Percentiles rank a stretch among this genome's conserved stretches.
phyloP scores from a whole-genome alignment of 768 basidiomycete genomes.

The Lactifluus volemus region DNA sequence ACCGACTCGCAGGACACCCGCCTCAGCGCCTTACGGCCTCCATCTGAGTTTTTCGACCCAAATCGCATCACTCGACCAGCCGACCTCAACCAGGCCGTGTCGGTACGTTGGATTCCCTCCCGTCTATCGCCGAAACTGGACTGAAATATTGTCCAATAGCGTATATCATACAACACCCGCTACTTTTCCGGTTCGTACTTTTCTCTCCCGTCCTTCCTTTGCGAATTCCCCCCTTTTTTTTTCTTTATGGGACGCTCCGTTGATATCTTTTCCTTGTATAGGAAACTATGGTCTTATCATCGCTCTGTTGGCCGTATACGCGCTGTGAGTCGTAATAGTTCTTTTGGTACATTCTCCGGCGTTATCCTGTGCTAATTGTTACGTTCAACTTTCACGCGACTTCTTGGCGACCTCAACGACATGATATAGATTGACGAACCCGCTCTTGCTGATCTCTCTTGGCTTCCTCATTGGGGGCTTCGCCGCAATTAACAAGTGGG shows the following conservation, averaged over 20 bases:
- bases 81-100: slow-evolving; percentile 70
- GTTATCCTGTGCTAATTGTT: neutral
- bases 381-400: neutral
- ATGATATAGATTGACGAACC: slow-evolving; percentile 63
- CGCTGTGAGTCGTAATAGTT: slow-evolving; percentile 47
- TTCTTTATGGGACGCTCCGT: neutral
- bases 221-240: neutral
- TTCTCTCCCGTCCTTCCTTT: neutral
- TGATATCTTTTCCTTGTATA: slow-evolving; percentile 22
- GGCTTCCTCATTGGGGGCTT: slow-evolving; percentile 90
- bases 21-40: slow-evolving; percentile 64
- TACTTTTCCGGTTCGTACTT: slow-evolving; percentile 61
- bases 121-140: neutral
- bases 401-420: neutral
- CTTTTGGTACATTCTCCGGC: neutral
- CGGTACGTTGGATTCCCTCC: slow-evolving; percentile 38
- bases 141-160: slow-evolving; percentile 33
- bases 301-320: slow-evolving; percentile 73
- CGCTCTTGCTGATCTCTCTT: slow-evolving; percentile 73
- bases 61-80: slow-evolving; percentile 79
- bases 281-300: slow-evolving; percentile 87
- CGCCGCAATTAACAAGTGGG: slow-evolving; percentile 79
- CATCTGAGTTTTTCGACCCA: slow-evolving; percentile 74
- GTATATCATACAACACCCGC: slow-evolving; percentile 91
- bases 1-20: slow-evolving; percentile 53